These are phyloP conservation scores for Hirschfeldia incana DNA, from an alignment of 345 rosid genomes.

Conservation along the genomic window DNA sequence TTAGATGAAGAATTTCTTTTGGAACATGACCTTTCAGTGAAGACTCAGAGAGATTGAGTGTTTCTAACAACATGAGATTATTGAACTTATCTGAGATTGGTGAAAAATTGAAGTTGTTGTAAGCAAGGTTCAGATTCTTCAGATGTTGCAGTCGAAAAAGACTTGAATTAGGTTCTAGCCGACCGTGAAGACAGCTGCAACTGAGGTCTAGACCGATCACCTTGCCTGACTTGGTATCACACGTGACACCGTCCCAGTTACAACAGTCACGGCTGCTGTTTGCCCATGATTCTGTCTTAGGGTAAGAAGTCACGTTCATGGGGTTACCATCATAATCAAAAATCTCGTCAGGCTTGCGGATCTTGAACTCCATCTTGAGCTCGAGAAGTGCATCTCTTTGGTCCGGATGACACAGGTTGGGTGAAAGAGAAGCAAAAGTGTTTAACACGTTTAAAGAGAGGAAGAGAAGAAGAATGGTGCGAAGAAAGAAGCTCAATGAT, in stretches of 20 bases:
- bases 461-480: background rate
- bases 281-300: background rate
- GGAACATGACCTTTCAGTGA: constrained; percentile 3
- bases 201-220: constrained; percentile 17
- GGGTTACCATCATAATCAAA: background rate
- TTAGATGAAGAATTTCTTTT: background rate
- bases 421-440: constrained; percentile 3
- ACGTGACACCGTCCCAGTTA: constrained; percentile 19
- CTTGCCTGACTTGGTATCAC: background rate
- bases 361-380: constrained; percentile 3
- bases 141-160: constrained; percentile 2
- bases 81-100: background rate
- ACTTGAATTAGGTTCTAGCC: background rate
- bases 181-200: constrained; percentile 10
- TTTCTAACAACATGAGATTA: background rate
- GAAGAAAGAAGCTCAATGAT: constrained; percentile 1
- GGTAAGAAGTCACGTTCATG: background rate
- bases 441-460: background rate
- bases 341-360: background rate
- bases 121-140: constrained; percentile 33
- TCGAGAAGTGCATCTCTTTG: background rate
- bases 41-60: constrained; percentile 8
- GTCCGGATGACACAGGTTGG: background rate
- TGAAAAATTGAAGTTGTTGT: constrained; percentile 25
- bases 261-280: constrained; percentile 8